A percentile compares a stretch with the other conserved stretches of the same genome.
phyloP scores from a whole-genome alignment of 345 rosid species.

The Raphanus sativus region DNA sequence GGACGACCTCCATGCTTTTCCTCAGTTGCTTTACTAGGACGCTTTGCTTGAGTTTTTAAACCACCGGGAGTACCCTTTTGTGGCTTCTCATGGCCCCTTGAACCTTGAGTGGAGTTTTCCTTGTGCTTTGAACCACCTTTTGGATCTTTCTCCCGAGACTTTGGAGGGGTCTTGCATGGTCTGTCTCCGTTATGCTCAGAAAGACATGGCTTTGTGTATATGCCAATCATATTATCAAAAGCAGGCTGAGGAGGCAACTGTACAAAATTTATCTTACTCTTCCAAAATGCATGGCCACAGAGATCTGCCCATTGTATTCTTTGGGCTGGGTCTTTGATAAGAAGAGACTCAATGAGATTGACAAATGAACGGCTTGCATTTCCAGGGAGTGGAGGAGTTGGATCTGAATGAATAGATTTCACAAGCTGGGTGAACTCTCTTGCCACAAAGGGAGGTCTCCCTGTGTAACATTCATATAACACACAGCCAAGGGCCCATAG shows the following conservation, averaged over 20 bases:
- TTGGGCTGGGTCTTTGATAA: constrained; percentile 90
- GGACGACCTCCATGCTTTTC: constrained; percentile 69
- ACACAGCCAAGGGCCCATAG: constrained; percentile 99
- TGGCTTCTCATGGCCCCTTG: constrained; percentile 66
- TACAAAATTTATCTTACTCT: constrained; percentile 48
- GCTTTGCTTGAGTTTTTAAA: constrained; percentile 56
- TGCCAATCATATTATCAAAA: constrained; percentile 74
- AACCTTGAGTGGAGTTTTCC: constrained; percentile 56
- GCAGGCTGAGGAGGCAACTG: constrained; percentile 86
- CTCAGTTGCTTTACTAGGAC: constrained; percentile 53
- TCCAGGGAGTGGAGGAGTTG: constrained; percentile 87
- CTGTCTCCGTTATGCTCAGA: constrained; percentile 73
- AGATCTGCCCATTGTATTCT: constrained; percentile 89
- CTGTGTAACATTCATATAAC: constrained; percentile 86
- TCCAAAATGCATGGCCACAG: constrained; percentile 91
- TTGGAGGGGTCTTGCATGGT: constrained; percentile 75
- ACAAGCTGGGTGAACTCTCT: constrained; percentile 90
- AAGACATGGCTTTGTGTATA: constrained; percentile 70
- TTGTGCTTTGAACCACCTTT: constrained; percentile 61
- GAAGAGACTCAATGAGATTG: constrained; percentile 77
- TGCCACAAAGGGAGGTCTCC: constrained; percentile 86
- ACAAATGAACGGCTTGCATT: constrained; percentile 78
- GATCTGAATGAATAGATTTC: constrained; percentile 83
- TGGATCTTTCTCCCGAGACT: constrained; percentile 62
- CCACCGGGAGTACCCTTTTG: constrained; percentile 57